Base-by-base conservation (phyloP, 345 rosid species). In the Salix koriyanagi region DNA sequence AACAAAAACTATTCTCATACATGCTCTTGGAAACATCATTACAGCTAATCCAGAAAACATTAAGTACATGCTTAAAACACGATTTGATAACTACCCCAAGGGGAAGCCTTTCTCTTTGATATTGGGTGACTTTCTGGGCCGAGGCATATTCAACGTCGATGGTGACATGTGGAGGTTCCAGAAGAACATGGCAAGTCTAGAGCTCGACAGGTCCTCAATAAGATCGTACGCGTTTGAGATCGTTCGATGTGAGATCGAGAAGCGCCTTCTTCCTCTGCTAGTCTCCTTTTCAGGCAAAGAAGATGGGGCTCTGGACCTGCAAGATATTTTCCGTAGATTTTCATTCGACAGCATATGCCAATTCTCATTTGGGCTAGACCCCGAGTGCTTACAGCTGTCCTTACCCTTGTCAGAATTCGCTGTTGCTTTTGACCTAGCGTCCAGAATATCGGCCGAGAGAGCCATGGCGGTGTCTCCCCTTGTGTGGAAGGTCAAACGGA, bases 121-220 rank as follows among this genome's bases (percentile, higher is more conserved):
- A 9, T 28, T 61, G 13, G 65, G 65, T 19, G 65, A 61, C 26
- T 26, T 61, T 61, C 13, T 61, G 65, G 65, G 65, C 23, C 23
- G 26, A 65, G 69, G 69, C 36, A 65, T 65, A 28, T 65, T 65
- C 69, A 65, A 65, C 69, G 69, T 65, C 14, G 69, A 65, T 32
- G 69, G 69, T 7, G 69, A 65, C 14, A 26, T 28, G 37, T 65
- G 69, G 69, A 65, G 36, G 37, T 65, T 65, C 39, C 69, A 65
- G 21, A 65, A 32, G 39, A 65, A 65, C 37, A 65, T 65, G 69
- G 69, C 69, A 4, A 32, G 41, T 65, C 69, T 65, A 26, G 69
- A 65, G n/a, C 69, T 65, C 18, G 69, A 32, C 21, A 32, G 69
- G 37, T 1, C 18, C 36, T 65, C 69, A 1, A 65, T 65, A 65